Percentiles rank a stretch among this genome's conserved stretches.
phyloP scores from a whole-genome alignment of 2,329 filamentous ascomycete species.

The Ceratocystis papillata region DNA sequence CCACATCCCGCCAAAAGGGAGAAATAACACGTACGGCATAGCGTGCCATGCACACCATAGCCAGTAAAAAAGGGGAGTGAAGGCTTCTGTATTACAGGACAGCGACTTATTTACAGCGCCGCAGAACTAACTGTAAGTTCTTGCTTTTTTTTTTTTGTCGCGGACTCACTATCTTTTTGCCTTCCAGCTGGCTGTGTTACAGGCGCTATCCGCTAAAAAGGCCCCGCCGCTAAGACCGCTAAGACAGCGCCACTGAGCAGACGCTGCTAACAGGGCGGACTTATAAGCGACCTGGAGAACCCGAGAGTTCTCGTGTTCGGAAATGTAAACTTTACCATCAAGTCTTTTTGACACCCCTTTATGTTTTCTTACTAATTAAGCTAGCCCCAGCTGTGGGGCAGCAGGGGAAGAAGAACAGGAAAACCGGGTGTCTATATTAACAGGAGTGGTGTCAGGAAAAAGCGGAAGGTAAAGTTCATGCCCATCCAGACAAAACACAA shows the following conservation, averaged over 20 bases:
- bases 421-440: background rate
- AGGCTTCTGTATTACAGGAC: background rate
- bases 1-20: background rate
- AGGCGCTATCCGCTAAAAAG: background rate
- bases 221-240: background rate
- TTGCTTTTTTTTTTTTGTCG: background rate
- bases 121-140: background rate
- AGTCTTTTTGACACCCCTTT: no score
- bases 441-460: background rate
- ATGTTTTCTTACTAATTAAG: no score
- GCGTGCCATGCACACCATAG: background rate
- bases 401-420: background rate
- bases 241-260: background rate
- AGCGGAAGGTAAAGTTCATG: background rate
- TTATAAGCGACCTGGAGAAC: background rate
- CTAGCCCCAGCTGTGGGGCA: background rate
- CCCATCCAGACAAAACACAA: background rate
- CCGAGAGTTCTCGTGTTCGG: conserved; percentile 9
- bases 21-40: background rate
- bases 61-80: no score
- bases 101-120: background rate
- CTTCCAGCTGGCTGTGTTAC: background rate
- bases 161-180: background rate
- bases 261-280: background rate
- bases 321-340: background rate